These are phyloP conservation scores for Chrysoporthe deuterocubensis DNA, from an alignment of 2,329 filamentous ascomycete species.

Conservation along the genomic window DNA sequence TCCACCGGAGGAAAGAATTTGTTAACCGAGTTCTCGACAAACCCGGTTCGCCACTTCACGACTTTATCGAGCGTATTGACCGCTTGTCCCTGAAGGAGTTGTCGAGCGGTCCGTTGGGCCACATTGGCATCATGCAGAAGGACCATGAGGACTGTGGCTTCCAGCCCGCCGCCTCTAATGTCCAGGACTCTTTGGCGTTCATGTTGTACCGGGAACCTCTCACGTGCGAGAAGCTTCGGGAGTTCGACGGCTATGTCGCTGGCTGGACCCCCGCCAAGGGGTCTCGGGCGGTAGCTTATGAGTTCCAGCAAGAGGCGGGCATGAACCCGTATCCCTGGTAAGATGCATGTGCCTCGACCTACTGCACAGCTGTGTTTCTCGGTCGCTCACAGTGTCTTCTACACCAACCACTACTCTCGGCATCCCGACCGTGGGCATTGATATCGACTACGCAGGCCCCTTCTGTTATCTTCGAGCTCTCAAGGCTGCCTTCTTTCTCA, in stretches of 20 bases:
- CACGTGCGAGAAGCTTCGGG: slow-evolving; percentile 7
- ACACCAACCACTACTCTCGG: no score
- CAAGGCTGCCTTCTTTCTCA: no score
- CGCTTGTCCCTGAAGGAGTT: neutral
- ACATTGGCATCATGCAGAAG: neutral
- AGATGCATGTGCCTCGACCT: neutral
- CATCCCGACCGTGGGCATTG: no score
- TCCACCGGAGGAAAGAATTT: neutral
- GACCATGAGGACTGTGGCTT: neutral
- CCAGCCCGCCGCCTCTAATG: neutral
- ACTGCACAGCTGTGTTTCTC: no score
- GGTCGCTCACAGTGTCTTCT: no score
- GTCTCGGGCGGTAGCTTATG: no score
- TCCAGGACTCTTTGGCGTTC: neutral
- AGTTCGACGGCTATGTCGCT: neutral
- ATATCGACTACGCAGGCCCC: no score
- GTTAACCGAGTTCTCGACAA: neutral
- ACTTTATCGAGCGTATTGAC: neutral
- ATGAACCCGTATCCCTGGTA: neutral
- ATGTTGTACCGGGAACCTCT: neutral
- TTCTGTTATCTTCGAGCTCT: no score
- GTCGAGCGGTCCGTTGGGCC: neutral
- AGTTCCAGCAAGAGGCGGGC: neutral
- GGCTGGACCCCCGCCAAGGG: neutral
- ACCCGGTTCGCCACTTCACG: neutral